These are phyloP conservation scores for Aspergillus sp. DNA, from an alignment of 2,329 filamentous ascomycete genomes.

Conservation along the genomic window DNA sequence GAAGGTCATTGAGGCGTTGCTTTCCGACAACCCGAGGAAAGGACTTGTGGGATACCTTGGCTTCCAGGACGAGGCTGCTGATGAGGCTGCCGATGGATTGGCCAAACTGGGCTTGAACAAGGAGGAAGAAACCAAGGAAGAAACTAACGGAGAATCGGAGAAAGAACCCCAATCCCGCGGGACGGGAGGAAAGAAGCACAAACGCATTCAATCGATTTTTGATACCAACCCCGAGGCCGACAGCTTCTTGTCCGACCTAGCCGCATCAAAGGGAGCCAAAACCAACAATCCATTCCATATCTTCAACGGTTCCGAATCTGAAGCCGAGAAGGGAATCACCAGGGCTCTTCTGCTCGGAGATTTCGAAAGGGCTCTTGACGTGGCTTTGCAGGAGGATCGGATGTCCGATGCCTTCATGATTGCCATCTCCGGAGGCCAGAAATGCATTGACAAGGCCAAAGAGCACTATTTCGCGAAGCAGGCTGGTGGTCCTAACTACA, in stretches of 20 bases:
- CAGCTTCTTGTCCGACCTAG: slow-evolving; percentile 78
- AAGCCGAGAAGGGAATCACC: slow-evolving; percentile 81
- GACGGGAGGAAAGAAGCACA: slow-evolving; percentile 52
- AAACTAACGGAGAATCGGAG: slow-evolving; percentile 43
- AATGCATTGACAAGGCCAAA: slow-evolving; percentile 91
- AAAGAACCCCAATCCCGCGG: slow-evolving; percentile 46
- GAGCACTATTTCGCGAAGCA: slow-evolving; percentile 83
- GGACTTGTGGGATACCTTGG: slow-evolving; percentile 85
- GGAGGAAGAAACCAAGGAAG: slow-evolving; percentile 39
- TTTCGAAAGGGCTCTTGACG: slow-evolving; percentile 83
- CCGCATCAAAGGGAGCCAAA: slow-evolving; percentile 84
- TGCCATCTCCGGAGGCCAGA: slow-evolving; percentile 91
- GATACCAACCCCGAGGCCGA: slow-evolving; percentile 68
- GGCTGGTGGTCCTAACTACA: slow-evolving; percentile 78
- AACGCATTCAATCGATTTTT: slow-evolving; percentile 73
- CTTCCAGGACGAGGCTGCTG: slow-evolving; percentile 63
- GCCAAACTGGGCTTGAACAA: slow-evolving; percentile 38
- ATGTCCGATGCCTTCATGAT: slow-evolving; percentile 97
- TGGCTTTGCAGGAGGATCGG: slow-evolving; percentile 82
- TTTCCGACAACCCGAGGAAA: slow-evolving; percentile 77
- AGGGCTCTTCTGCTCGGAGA: slow-evolving; percentile 82
- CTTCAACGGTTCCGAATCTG: slow-evolving; percentile 75
- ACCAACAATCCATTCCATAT: slow-evolving; percentile 93
- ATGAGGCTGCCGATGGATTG: slow-evolving; percentile 42
- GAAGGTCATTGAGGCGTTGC: slow-evolving; percentile 86